Base-by-base conservation (phyloP, 352 stramenopile genomes). In the Globisporangium middletonii region DNA sequence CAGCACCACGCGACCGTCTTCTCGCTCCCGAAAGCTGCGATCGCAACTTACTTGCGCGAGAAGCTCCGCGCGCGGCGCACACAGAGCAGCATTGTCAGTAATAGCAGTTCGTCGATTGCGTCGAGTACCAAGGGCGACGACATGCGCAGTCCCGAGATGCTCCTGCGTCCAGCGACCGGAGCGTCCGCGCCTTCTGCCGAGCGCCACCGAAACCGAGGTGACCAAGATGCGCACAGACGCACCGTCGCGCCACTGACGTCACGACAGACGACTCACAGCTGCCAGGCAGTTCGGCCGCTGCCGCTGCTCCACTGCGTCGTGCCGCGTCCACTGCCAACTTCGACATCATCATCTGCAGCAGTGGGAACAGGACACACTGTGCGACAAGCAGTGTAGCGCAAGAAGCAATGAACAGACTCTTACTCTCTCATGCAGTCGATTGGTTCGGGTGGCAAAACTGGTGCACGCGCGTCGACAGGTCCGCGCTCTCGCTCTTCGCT, bases 1-100 rank as follows among this genome's bases (percentile, higher is more conserved):
- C 23, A 60, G 61, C 33, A 62, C 43, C 28, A 38, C n/a, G 55
- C 15, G 55, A 50, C 42, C 51, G 69, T 57, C 43, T 85, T 75
- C 62, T 86, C 68, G 56, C 67, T 89, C 33, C 79, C 78, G 1
- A 72, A 63, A 19, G 74, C 76, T 9, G 76, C 75, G 38, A 83
- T 89, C 26, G 68, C 72, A 30, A 79, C 75, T 15, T 86, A 76
- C 56, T 53, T 89, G 37, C 63, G 77, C 30, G 65, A 77, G 43
- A 79, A 78, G 45, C 63, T 83, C 46, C 75, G 79, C 52, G 68
- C 65, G 53, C 72, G 64, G n/a, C 50, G 50, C 18, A 19, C 50
- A 13, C n/a, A 12, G 9, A 19, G 43, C n/a, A 48, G 43, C 5
- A 15, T 9, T 12, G 16, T 19, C 12, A 5, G 16, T 28, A 26